These are phyloP conservation scores for Kodamaea derodonti DNA, from an alignment of 1,139 yeast species.

Conservation along the genomic window DNA sequence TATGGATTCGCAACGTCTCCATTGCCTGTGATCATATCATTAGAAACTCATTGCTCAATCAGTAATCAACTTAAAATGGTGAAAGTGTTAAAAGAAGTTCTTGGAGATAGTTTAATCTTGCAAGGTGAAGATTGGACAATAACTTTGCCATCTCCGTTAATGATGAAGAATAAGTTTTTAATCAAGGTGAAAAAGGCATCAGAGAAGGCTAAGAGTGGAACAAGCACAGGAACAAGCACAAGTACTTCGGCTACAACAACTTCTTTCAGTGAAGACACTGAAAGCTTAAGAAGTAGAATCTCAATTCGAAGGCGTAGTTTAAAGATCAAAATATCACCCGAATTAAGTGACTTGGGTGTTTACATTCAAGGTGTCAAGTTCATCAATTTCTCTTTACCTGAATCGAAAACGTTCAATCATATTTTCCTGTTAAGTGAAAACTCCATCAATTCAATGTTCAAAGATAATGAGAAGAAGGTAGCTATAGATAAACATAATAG, in stretches of 20 bases:
- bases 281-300: conserved; percentile 14
- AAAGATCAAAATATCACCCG: conserved; percentile 31
- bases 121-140: conserved; percentile 18
- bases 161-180: conserved; percentile 63
- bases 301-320: conserved; percentile 19
- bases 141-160: conserved; percentile 67
- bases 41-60: conserved; percentile 75
- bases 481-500: conserved; percentile 75
- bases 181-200: conserved; percentile 69
- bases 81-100: conserved; percentile 44
- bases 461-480: conserved; percentile 50
- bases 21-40: conserved; percentile 79
- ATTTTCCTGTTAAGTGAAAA: conserved; percentile 85
- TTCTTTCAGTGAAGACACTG: conserved; percentile 48
- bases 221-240: conserved; percentile 3
- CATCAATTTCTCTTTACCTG: conserved; percentile 80
- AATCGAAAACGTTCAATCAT: conserved; percentile 76
- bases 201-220: neutral
- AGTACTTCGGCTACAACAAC: conserved; percentile 24
- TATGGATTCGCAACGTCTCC: conserved; percentile 85
- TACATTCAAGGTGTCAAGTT: conserved; percentile 73
- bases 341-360: conserved; percentile 60
- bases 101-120: conserved; percentile 61
- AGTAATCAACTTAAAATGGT: conserved; percentile 62
- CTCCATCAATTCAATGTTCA: conserved; percentile 56